Evolutionary conservation across 148 eudicot species (phyloP), one percentile per base, ranked within the genome.

Genomic region (Mesembryanthemum crystallinum): DNA sequence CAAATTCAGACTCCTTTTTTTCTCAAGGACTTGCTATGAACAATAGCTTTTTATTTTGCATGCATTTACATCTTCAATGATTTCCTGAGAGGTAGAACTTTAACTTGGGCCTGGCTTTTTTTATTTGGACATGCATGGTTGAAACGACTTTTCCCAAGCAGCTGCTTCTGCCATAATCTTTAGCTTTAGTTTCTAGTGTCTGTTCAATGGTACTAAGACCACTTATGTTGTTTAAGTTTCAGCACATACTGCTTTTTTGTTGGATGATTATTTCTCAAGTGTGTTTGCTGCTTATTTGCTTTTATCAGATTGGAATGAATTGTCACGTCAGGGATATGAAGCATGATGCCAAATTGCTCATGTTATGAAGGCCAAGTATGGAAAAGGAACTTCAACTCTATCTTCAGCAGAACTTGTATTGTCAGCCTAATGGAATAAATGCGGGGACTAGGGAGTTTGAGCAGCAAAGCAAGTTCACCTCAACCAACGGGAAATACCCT

Each of bases 251-350:
- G 61, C 18, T 11, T 57, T n/a, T 57, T 21, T 17, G 60, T n/a
- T 23, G 21, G 27, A 57, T 37, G 42, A 33, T 30, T n/a, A 35
- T 11, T 18, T 69, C n/a, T 71, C 2, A 4, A 25, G 17, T 24
- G n/a, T 10, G 37, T 15, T 27, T 42, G 10, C 13, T 29, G 29
- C 30, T 51, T 54, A 11, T 5, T 21, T 12, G 8, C n/a, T 35
- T 17, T 37, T 20, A 13, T 42, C 23, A 39, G 17, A 13, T 67
- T 32, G 2, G 27, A 51, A 14, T 37, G 64, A 72, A 37, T 63
- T 71, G 28, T 64, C 25, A 39, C 33, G 20, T 65, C 79, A 59
- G 72, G 64, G 51, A 37, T 72, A 45, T 42, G 72, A 64, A 64
- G 72, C 29, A 13, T 42, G 37, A 37, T 55, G 42, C 69, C 57